A percentile compares a stretch with the other conserved stretches of the same genome.
Conservation (phyloP, 352 stramenopile species). For the Thraustochytrium aureum region DNA sequence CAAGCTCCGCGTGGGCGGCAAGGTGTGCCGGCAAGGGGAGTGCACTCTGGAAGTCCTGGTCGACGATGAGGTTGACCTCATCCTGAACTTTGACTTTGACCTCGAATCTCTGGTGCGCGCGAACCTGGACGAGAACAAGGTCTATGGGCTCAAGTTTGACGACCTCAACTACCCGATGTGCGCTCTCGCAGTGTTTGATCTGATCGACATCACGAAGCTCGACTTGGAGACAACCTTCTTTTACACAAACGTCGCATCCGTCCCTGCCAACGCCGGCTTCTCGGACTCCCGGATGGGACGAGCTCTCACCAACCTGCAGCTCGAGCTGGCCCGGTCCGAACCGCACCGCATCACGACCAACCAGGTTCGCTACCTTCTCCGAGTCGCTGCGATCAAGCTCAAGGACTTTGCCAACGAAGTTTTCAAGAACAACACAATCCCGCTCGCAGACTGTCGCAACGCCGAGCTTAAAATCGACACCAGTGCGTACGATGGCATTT, state of each 20-base stretch:
- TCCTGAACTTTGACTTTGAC: neutral
- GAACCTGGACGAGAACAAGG: neutral
- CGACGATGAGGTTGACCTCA: neutral
- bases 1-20: neutral
- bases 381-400: neutral
- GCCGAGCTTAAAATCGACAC: neutral
- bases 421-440: neutral
- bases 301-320: neutral
- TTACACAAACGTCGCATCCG: neutral
- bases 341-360: neutral
- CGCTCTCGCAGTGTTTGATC: neutral
- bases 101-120: neutral
- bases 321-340: neutral
- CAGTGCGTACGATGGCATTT: neutral
- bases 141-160: neutral
- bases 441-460: neutral
- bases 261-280: neutral
- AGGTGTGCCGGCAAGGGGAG: neutral
- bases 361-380: constrained; percentile 5
- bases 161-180: neutral
- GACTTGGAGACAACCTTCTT: neutral
- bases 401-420: neutral
- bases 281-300: neutral
- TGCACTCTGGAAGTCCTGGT: neutral
- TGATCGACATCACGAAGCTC: neutral